Evolutionary conservation across 176 grass and related monocot species (phyloP).

Genomic region (Thinopyrum elongatum): DNA sequence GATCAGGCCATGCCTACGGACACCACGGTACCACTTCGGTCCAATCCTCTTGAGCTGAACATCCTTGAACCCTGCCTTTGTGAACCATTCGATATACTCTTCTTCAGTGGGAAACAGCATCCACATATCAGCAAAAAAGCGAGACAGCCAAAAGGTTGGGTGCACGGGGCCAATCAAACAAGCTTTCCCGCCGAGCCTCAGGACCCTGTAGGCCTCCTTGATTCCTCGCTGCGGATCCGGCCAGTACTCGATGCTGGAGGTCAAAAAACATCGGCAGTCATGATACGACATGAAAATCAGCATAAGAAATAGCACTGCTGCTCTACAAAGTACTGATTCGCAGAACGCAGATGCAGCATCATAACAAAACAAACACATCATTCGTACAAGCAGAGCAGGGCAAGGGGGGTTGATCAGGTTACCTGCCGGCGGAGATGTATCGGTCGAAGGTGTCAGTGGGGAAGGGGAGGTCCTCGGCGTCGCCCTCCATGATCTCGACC

Average conservation of each 20-base stretch:
- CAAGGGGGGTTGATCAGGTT: not conserved
- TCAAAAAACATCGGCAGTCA: not conserved
- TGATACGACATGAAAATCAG: not conserved
- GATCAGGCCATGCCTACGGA: constrained; percentile 82
- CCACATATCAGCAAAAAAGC: constrained; percentile 95
- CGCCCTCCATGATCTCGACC: constrained; percentile 77
- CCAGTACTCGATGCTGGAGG: constrained; percentile 92
- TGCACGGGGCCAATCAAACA: constrained; percentile 86
- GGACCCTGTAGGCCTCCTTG: constrained; percentile 87
- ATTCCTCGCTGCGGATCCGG: constrained; percentile 89
- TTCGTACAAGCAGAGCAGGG: not conserved
- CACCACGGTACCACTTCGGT: constrained; percentile 95
- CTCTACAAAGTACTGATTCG: not conserved
- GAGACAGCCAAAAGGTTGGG: constrained; percentile 90
- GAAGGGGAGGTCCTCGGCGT: constrained; percentile 90
- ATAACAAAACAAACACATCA: not conserved
- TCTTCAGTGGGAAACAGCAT: constrained; percentile 98
- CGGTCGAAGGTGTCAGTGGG: constrained; percentile 69
- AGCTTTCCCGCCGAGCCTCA: constrained; percentile 71
- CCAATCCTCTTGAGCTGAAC: constrained; percentile 88
- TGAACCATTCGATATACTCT: constrained; percentile 96
- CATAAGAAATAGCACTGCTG: not conserved
- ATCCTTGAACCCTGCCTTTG: constrained; percentile 84
- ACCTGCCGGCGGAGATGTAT: constrained; percentile 94
- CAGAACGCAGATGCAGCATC: no score